Conservation (phyloP, 2,329 filamentous ascomycete genomes). For the Phyllachora maydis region DNA sequence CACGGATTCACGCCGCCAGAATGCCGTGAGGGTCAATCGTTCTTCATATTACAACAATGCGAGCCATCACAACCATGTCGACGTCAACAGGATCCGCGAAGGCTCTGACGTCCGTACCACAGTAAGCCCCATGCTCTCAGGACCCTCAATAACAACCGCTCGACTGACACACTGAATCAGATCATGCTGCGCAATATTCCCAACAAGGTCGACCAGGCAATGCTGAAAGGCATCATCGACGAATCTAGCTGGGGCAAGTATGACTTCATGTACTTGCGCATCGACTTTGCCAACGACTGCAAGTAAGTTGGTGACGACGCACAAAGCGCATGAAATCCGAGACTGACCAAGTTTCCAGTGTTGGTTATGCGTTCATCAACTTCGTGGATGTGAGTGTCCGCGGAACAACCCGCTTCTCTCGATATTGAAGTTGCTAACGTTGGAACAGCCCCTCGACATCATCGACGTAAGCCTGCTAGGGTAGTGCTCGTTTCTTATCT, state of each 20-base stretch:
- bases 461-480: conserved; percentile 35
- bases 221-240: conserved; percentile 64
- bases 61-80: conserved; percentile 40
- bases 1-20: conserved; percentile 29
- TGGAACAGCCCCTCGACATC: conserved; percentile 44
- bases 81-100: conserved; percentile 35
- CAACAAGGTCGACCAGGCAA: conserved; percentile 63
- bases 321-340: background rate
- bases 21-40: conserved; percentile 22
- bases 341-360: conserved; percentile 30
- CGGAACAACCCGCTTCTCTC: background rate
- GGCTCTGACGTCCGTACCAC: conserved; percentile 59
- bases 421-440: conserved; percentile 13
- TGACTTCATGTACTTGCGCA: conserved; percentile 88
- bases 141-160: background rate
- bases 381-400: conserved; percentile 59
- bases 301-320: conserved; percentile 34
- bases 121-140: conserved; percentile 20
- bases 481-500: conserved; percentile 1
- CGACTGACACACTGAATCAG: conserved; percentile 17
- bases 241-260: conserved; percentile 63
- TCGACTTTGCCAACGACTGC: conserved; percentile 70
- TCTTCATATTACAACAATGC: conserved; percentile 23
- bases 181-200: conserved; percentile 94
- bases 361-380: conserved; percentile 95